Base-by-base conservation (phyloP, 495 filamentous ascomycete genomes). In the Hypoxylon trugodes region DNA sequence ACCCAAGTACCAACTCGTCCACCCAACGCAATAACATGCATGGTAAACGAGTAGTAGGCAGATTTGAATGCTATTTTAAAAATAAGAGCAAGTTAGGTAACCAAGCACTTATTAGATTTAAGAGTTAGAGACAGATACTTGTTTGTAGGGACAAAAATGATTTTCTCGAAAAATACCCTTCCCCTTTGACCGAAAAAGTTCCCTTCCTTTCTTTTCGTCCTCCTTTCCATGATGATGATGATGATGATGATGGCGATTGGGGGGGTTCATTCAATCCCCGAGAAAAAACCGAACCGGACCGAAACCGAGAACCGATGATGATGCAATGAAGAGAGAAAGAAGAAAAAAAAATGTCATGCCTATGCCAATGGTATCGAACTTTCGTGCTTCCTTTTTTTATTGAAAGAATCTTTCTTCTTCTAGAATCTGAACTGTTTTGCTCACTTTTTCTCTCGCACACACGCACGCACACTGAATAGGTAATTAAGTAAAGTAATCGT, bases 281-380 rank as follows among this genome's bases (percentile, higher is more conserved):
- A n/a, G n/a, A n/a, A n/a, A n/a, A 18, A 50, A 59, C n/a, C 49
- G 35, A 38, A 21, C 19, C 18, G 35, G 50, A 49, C 35, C 45
- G 25, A 41, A 37, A 9, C 51, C 13, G 24, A 53, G n/a, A 25
- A 48, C 36, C 50, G 41, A 45, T n/a, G 36, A 41, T 42, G 54
- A 57, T 43, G 22, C 25, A 13, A 45, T 45, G 41, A 28, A 26
- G 41, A 32, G n/a, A n/a, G n/a, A n/a, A n/a, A n/a, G n/a, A n/a
- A n/a, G n/a, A n/a, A n/a, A n/a, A n/a, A 49, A 55, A 42, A 45
- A 59, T 65, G 53, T 54, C 62, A 65, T 65, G 48, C 49, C 37
- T 50, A 30, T 25, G 40, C 41, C n/a, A n/a, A n/a, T n/a, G n/a
- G n/a, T n/a, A 35, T 37, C 21, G 45, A 24, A 47, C 61, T 54